phyloP scores from a whole-genome alignment of 441 rosid genomes.

The Bocquillonia castaneifolia region DNA sequence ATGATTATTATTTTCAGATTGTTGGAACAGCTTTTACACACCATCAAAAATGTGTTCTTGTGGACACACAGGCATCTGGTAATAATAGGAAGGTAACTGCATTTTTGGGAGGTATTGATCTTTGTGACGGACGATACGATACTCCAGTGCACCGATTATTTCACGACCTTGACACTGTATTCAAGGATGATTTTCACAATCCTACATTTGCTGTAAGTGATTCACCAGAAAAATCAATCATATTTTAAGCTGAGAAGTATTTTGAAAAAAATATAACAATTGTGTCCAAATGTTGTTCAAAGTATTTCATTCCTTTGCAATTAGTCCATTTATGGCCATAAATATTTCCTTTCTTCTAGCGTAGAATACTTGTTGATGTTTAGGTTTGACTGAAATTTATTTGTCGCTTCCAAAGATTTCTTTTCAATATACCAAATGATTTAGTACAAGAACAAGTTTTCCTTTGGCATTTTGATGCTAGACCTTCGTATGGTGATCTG shows the following conservation, averaged over 20 bases:
- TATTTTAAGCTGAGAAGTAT: neutral
- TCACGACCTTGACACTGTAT: constrained; percentile 58
- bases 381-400: neutral
- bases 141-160: constrained; percentile 83
- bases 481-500: too few relatives aligned
- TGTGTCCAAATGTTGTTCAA: neutral
- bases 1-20: constrained; percentile 43
- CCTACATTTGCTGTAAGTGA: constrained; percentile 77
- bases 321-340: neutral
- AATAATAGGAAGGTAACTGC: constrained; percentile 74
- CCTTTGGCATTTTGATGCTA: neutral
- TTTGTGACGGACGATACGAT: constrained; percentile 91
- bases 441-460: neutral
- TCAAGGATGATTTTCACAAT: constrained; percentile 79
- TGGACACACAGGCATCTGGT: constrained; percentile 77
- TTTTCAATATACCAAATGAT: neutral
- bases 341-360: too few relatives aligned
- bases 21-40: constrained; percentile 87
- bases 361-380: neutral
- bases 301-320: constrained; percentile 1
- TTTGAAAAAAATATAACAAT: neutral
- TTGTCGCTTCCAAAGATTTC: neutral
- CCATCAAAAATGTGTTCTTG: constrained; percentile 87
- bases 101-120: constrained; percentile 89
- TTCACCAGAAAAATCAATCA: constrained; percentile 4